phyloP scores from a whole-genome alignment of 2,329 filamentous ascomycete genomes.

The Penicillium sumatraense region DNA sequence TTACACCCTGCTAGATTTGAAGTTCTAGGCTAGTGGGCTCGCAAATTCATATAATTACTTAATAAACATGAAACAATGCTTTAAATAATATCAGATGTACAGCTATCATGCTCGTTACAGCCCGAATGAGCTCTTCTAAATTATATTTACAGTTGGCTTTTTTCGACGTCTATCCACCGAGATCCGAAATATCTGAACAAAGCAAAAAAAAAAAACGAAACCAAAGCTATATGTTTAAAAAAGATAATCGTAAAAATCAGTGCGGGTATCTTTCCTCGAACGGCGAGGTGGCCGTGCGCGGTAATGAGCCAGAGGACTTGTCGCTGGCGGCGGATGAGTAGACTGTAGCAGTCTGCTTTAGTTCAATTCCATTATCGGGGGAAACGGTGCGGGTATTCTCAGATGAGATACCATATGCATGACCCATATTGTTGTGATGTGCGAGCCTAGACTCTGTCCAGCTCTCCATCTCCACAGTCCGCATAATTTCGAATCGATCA shows the following conservation, averaged over 20 bases:
- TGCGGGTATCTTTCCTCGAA: background rate
- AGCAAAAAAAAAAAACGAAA: background rate
- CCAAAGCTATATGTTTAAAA: background rate
- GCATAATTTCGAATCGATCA: slow-evolving; percentile 37
- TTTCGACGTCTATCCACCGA: background rate
- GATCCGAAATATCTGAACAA: background rate
- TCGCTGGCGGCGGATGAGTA: slow-evolving; percentile 30
- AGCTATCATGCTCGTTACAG: slow-evolving; percentile 7
- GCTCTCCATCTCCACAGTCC: slow-evolving; percentile 42
- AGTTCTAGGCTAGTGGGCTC: too few relatives aligned
- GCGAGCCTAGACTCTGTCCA: slow-evolving; percentile 32
- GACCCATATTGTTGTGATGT: slow-evolving; percentile 17
- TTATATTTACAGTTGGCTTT: background rate
- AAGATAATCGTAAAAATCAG: background rate
- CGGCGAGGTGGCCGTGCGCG: slow-evolving; percentile 5
- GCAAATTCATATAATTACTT: too few relatives aligned
- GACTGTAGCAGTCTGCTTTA: slow-evolving; percentile 20
- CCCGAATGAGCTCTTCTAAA: background rate
- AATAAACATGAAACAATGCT: too few relatives aligned
- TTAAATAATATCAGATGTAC: background rate
- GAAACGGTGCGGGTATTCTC: slow-evolving; percentile 20
- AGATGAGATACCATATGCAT: slow-evolving; percentile 22
- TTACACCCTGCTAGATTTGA: too few relatives aligned
- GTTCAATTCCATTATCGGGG: slow-evolving; percentile 17
- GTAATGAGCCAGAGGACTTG: slow-evolving; percentile 20